Conservation (phyloP, 768 basidiomycete genomes). For the Neoboletus subvelutipes region DNA sequence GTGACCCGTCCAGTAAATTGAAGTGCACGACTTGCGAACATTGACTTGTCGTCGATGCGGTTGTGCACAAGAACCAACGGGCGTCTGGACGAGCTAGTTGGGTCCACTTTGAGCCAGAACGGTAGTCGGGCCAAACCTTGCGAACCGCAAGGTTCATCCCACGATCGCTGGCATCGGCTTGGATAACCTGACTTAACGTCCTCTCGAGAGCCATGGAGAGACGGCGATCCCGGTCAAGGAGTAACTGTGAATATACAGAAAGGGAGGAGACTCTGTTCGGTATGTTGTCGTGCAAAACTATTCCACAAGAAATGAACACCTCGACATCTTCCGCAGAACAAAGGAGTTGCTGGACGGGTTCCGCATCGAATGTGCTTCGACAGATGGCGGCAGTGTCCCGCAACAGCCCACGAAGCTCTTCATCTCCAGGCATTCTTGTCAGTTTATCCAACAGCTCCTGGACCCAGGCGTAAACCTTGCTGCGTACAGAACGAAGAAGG, state of each 20-base stretch:
- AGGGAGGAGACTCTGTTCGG: conserved; percentile 10
- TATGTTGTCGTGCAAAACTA: conserved; percentile 33
- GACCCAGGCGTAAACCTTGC: conserved; percentile 37
- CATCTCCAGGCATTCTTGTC: not conserved
- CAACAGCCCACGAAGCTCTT: conserved; percentile 8
- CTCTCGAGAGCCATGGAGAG: conserved; percentile 32
- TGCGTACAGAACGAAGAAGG: conserved; percentile 34
- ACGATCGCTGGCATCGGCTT: not conserved
- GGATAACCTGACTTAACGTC: conserved; percentile 15
- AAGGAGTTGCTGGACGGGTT: conserved; percentile 14
- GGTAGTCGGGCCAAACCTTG: conserved; percentile 34
- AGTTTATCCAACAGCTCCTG: conserved; percentile 29
- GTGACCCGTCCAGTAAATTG: conserved; percentile 40
- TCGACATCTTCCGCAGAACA: conserved; percentile 23
- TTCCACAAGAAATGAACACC: conserved; percentile 33
- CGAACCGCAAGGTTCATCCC: conserved; percentile 34
- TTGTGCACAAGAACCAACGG: conserved; percentile 31
- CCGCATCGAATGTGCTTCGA: conserved; percentile 32
- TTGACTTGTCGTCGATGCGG: conserved; percentile 10
- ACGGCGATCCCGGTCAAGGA: conserved; percentile 34
- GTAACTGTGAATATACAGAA: conserved; percentile 12
- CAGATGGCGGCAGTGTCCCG: conserved; percentile 23
- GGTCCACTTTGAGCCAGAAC: conserved; percentile 27
- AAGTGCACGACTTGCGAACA: conserved; percentile 35
- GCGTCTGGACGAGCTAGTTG: conserved; percentile 16